Percentiles rank a stretch among this genome's conserved stretches.
Evolutionary conservation across 352 stramenopile genomes (phyloP).

Genomic region (Phytopythium montanum): DNA sequence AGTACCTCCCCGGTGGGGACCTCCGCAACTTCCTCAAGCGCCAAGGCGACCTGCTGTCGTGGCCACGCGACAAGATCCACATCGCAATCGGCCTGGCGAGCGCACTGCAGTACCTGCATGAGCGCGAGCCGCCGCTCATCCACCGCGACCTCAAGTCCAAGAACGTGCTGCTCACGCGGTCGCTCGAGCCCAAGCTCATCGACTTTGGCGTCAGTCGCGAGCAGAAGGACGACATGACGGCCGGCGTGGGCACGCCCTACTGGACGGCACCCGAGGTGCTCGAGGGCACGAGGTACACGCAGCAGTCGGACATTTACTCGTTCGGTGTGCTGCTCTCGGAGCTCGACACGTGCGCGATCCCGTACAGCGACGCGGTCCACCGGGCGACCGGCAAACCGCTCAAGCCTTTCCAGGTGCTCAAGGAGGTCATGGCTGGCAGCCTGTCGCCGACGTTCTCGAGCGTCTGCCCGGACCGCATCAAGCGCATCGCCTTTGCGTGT

Average conservation of each 20-base stretch:
- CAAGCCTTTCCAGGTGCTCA: slow-evolving; percentile 44
- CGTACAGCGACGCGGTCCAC: slow-evolving; percentile 20
- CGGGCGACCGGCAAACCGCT: slow-evolving; percentile 12
- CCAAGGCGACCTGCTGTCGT: slow-evolving; percentile 24
- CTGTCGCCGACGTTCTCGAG: slow-evolving; percentile 34
- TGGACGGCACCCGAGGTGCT: slow-evolving; percentile 82
- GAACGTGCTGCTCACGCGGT: slow-evolving; percentile 47
- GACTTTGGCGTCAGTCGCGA: slow-evolving; percentile 74
- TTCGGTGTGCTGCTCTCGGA: slow-evolving; percentile 55
- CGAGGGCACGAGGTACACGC: slow-evolving; percentile 46
- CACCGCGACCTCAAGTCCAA: slow-evolving; percentile 54
- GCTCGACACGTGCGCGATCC: slow-evolving; percentile 32
- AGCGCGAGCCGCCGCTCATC: slow-evolving; percentile 28
- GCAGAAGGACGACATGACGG: slow-evolving; percentile 30
- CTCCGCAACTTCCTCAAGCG: slow-evolving; percentile 18
- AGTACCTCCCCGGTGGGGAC: slow-evolving; percentile 21
- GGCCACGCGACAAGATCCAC: slow-evolving; percentile 25
- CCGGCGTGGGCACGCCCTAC: slow-evolving; percentile 76
- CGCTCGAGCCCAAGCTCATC: slow-evolving; percentile 64
- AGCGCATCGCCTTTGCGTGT: slow-evolving; percentile 18
- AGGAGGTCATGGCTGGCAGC: slow-evolving; percentile 34
- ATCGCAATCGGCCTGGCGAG: slow-evolving; percentile 21
- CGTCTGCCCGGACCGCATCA: slow-evolving; percentile 33
- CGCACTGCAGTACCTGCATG: slow-evolving; percentile 30
- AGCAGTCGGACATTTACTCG: slow-evolving; percentile 56